Conservation (phyloP, 1,139 yeast genomes). For the Candida tunisiensis region DNA sequence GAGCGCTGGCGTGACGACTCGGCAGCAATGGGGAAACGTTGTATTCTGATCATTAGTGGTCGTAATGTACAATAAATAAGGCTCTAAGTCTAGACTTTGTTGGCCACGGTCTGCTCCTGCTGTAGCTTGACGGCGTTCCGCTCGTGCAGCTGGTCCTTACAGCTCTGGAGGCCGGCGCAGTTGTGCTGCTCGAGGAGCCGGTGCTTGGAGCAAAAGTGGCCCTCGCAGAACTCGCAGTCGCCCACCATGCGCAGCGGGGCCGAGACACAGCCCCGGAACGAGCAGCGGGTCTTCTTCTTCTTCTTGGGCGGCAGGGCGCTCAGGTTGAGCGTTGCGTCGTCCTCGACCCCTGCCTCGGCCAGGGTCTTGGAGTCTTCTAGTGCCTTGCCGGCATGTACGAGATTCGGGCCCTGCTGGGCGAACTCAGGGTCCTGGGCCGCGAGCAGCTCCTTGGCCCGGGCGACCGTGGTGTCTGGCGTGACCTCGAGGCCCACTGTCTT, state of each 20-base stretch:
- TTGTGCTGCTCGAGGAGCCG: conserved; percentile 73
- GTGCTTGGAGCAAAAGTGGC: conserved; percentile 79
- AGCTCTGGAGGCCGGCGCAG: conserved; percentile 61
- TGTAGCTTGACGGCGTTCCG: conserved; percentile 26
- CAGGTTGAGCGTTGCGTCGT: conserved; percentile 60
- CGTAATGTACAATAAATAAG: no score
- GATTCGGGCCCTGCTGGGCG: conserved; percentile 22
- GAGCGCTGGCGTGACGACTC: no score
- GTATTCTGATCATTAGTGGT: no score
- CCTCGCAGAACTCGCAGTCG: conserved; percentile 72
- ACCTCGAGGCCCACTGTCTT: conserved; percentile 10
- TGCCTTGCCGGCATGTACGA: no score
- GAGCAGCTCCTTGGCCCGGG: conserved; percentile 15
- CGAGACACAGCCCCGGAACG: conserved; percentile 42
- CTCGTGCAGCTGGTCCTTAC: conserved; percentile 70
- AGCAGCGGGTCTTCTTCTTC: conserved; percentile 46
- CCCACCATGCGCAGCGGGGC: conserved; percentile 74
- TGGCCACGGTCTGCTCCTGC: conserved; percentile 27
- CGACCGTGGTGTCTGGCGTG: conserved; percentile 13
- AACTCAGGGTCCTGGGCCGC: conserved; percentile 9
- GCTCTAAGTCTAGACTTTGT: conserved; percentile 19
- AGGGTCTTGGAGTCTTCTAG: conserved; percentile 67
- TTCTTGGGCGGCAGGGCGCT: conserved; percentile 45
- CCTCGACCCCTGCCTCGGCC: conserved; percentile 66
- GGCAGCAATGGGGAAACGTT: no score